phyloP scores from a whole-genome alignment of 257 asterid genomes.

The Buddleja alternifolia region DNA sequence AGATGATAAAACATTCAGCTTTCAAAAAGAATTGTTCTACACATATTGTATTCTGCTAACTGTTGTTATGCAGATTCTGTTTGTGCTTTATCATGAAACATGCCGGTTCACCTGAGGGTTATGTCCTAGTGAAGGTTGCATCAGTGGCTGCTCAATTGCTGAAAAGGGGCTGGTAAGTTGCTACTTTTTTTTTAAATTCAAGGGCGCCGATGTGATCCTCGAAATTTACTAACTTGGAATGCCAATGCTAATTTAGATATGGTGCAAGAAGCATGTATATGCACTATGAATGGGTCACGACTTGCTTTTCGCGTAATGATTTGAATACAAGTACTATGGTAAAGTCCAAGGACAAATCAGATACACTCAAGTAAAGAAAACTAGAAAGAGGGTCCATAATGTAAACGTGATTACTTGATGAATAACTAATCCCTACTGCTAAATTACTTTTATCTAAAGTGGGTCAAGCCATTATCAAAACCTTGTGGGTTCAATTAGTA shows the following conservation, averaged over 20 bases:
- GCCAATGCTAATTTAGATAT: slow-evolving; percentile 2
- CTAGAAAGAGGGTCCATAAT: slow-evolving; percentile 1
- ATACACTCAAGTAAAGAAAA: slow-evolving; percentile 6
- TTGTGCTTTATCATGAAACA: slow-evolving; percentile 72
- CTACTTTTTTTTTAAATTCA: slow-evolving; percentile 24
- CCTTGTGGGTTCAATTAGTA: too few relatives aligned
- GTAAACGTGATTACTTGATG: not conserved
- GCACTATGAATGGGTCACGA: not conserved
- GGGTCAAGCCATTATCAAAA: not conserved
- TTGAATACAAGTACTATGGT: slow-evolving; percentile 6
- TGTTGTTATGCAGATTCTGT: slow-evolving; percentile 72
- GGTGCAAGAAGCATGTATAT: not conserved
- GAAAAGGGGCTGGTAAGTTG: slow-evolving; percentile 94
- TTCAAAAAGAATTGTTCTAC: slow-evolving; percentile 19
- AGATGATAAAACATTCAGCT: slow-evolving; percentile 14
- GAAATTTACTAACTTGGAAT: slow-evolving; percentile 12
- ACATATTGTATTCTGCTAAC: slow-evolving; percentile 28
- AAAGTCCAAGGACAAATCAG: not conserved
- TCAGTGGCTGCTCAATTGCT: slow-evolving; percentile 92
- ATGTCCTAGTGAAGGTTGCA: slow-evolving; percentile 79
- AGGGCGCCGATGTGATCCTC: slow-evolving; percentile 17
- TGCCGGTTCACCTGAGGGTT: slow-evolving; percentile 78
- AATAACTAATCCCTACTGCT: not conserved
- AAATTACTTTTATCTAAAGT: not conserved
- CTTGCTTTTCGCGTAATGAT: slow-evolving; percentile 17